Evolutionary conservation across 2,329 filamentous ascomycete species (phyloP), one percentile per base, ranked within the genome.

Genomic region (Xylariaceae sp.): DNA sequence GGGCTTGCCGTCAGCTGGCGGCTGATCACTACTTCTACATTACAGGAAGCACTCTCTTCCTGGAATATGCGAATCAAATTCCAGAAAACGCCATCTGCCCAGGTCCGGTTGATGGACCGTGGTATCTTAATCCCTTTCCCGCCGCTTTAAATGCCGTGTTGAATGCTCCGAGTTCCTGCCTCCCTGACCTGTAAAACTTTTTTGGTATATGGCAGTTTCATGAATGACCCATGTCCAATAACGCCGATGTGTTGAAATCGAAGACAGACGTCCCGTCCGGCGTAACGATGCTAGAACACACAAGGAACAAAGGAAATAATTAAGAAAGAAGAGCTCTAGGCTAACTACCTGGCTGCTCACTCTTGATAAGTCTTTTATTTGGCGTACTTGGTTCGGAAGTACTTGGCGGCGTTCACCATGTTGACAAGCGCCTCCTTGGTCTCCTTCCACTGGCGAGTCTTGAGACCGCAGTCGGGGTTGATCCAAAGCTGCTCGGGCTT

Each of bases 401-500:
- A 85, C 83, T 96, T 96, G 79, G 93, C 92, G 48, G 93, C 93
- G 70, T 92, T 91, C 74, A 98, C 92, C 89, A 98, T 86, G 85
- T 96, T 95, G 76, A 76, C 76, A 67, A 98, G 77, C 48, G 92
- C 88, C 67, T 89, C 89, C 86, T 96, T 97, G 72, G 91, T 95
- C 84, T 98, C 92, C 72, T 86, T 83, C 92, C 93, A 97, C 78
- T 95, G 87, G 63, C 93, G 88, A 61, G 93, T 98, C 89, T 98
- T 98, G 50, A 98, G 84, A 79, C 93, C 93, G 68, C 93, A 98
- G 79, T 98, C 93, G 60, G 93, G 93, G 80, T 98, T 92, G 76
- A 97, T 88, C 93, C 93, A 98, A 69, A 98, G 88, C 82, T 98
- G 93, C 66, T 96, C 90, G 49, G 91, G 91, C 81, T 90, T 92